Base-by-base conservation (phyloP, 768 basidiomycete genomes). In the Gautieria morchelliformis region DNA sequence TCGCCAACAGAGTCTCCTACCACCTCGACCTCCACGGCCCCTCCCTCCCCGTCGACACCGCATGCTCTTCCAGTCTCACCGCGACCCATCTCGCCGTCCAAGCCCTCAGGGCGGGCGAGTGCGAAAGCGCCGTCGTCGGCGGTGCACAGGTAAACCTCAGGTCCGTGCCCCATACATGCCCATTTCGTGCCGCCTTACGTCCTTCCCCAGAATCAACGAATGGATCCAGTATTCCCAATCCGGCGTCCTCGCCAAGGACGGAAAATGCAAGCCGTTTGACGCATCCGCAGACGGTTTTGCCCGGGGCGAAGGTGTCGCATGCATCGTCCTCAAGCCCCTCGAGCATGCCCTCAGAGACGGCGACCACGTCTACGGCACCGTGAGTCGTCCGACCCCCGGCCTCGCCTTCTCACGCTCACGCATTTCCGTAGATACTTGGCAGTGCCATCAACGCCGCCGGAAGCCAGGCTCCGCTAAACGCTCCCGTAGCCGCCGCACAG, bases 61-160 rank as follows among this genome's bases (percentile, higher is more conserved):
- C 77, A 1, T 80, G 79, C 60, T 78, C 75, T 37, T 79, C 77
- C 19, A 71, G 69, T 15, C 63, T 75, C n/a, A 72, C 69, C 5
- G 76, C 75, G 2, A 66, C 76, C 47, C 78, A 81, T 64, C 69
- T 80, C 17, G 79, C 75, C 2, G 67, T 78, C 1, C 72, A 74
- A 32, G 71, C 75, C 0, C 66, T 80, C 5, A 65, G 65, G 20
- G 65, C 63, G 33, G 77, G 76, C 1, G 79, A 80, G 42, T 72
- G 78, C 33, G 72, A 77, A 27, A 71, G 75, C 4, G 79, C 79
- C 0, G 67, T 81, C 8, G 72, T 81, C 30, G 75, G 70, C 9
- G 74, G 75, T 19, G 68, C 69, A 59, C 77, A 77, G 53, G 53
- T 74, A n/a, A 75, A 77, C 61, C 66, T 68, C 42, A 61, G 74